phyloP scores from a whole-genome alignment of 1,284 basidiomycete species.

The Athelia psychrophila region DNA sequence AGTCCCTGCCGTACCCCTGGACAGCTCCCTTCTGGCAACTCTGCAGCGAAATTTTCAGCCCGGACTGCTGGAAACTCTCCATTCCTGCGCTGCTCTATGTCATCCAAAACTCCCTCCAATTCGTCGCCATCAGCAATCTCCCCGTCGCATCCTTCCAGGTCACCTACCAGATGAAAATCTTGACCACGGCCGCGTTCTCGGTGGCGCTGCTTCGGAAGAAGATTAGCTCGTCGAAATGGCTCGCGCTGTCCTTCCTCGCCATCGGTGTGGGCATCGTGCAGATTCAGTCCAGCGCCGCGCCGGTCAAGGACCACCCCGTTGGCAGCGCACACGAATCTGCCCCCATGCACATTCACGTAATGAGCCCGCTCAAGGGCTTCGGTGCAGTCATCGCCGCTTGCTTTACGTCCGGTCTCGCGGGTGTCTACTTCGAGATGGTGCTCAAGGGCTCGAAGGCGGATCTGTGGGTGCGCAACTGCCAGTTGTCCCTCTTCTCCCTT shows the following conservation, averaged over 20 bases:
- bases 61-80: slow-evolving; percentile 95
- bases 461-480: slow-evolving; percentile 79
- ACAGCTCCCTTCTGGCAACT: slow-evolving; percentile 49
- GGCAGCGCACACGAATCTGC: slow-evolving; percentile 55
- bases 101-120: slow-evolving; percentile 94
- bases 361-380: slow-evolving; percentile 67
- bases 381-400: slow-evolving; percentile 71
- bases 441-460: slow-evolving; percentile 70
- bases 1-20: slow-evolving; percentile 36
- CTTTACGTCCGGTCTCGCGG: slow-evolving; percentile 78
- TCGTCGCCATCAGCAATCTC: slow-evolving; percentile 89
- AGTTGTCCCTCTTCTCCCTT: slow-evolving; percentile 75
- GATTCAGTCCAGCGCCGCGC: slow-evolving; percentile 55
- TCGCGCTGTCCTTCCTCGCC: slow-evolving; percentile 80
- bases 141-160: slow-evolving; percentile 93
- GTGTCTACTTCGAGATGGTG: slow-evolving; percentile 84
- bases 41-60: slow-evolving; percentile 61
- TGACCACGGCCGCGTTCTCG: slow-evolving; percentile 93
- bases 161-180: slow-evolving; percentile 94
- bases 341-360: slow-evolving; percentile 39
- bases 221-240: slow-evolving; percentile 77
- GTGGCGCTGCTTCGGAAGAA: slow-evolving; percentile 79
- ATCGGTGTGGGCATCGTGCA: slow-evolving; percentile 92
- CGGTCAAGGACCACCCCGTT: slow-evolving; percentile 31
- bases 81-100: slow-evolving; percentile 97